Percentiles rank a stretch among this genome's conserved stretches.
These are phyloP conservation scores for Daphne laureola DNA, from an alignment of 441 rosid genomes.

Conservation along the genomic window DNA sequence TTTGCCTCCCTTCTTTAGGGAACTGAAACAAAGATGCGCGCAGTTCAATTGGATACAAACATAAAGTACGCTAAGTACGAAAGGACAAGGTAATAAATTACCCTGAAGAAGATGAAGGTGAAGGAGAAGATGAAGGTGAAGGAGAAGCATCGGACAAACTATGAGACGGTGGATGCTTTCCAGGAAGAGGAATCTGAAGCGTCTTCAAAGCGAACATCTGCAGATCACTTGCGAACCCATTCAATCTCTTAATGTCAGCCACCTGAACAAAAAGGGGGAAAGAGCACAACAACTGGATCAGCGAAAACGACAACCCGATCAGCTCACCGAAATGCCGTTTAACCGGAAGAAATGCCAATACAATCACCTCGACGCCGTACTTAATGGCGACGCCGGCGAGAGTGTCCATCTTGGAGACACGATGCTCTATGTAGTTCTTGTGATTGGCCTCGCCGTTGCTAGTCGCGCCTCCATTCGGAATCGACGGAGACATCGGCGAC, in stretches of 20 bases:
- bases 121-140: constrained; percentile 21
- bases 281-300: background rate
- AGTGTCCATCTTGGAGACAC: constrained; percentile 49
- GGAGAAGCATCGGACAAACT: constrained; percentile 22
- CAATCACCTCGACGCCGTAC: constrained; percentile 55
- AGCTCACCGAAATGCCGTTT: background rate
- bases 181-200: constrained; percentile 50
- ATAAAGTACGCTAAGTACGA: no score
- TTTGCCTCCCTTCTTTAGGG: no score
- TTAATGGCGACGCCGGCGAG: constrained; percentile 65
- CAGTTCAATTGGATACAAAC: no score
- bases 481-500: constrained; percentile 19
- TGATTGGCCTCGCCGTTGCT: constrained; percentile 9
- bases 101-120: constrained; percentile 26
- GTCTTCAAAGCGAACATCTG: constrained; percentile 63
- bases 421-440: constrained; percentile 34
- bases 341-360: background rate
- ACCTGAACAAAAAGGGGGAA: constrained; percentile 30
- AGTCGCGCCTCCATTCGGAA: constrained; percentile 4
- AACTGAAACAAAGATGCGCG: no score
- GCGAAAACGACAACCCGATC: no score
- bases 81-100: constrained; percentile 8
- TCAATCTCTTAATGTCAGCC: constrained; percentile 48
- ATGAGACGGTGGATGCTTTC: constrained; percentile 51
- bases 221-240: constrained; percentile 57